These are phyloP conservation scores for Evansstolkia leycettana DNA, from an alignment of 495 filamentous ascomycete species.

Conservation along the genomic window DNA sequence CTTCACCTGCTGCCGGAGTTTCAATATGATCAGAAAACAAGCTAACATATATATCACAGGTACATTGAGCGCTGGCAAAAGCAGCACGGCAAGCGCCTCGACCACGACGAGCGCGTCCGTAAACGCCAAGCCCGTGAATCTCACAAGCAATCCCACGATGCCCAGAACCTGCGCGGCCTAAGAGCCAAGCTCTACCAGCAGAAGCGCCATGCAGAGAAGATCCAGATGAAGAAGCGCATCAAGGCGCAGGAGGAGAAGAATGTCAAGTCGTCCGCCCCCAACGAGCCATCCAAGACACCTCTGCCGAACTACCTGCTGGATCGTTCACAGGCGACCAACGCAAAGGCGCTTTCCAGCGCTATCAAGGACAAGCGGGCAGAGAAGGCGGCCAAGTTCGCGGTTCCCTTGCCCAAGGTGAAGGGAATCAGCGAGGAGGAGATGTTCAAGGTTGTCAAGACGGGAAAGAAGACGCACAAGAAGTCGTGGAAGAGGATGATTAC, in stretches of 20 bases:
- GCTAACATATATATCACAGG: slow-evolving; percentile 13
- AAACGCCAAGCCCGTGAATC: slow-evolving; percentile 81
- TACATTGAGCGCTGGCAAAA: slow-evolving; percentile 87
- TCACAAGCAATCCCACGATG: slow-evolving; percentile 73
- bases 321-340: slow-evolving; percentile 69
- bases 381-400: slow-evolving; percentile 91
- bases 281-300: slow-evolving; percentile 59
- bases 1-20: too few relatives aligned
- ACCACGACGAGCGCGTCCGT: slow-evolving; percentile 82
- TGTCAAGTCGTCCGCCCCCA: slow-evolving; percentile 75
- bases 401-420: slow-evolving; percentile 86
- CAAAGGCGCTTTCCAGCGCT: slow-evolving; percentile 73
- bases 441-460: slow-evolving; percentile 96
- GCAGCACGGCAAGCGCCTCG: slow-evolving; percentile 68
- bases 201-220: slow-evolving; percentile 92
- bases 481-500: slow-evolving; percentile 96
- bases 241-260: slow-evolving; percentile 89
- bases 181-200: slow-evolving; percentile 91
- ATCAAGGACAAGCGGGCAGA: slow-evolving; percentile 85
- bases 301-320: slow-evolving; percentile 86
- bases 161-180: slow-evolving; percentile 83
- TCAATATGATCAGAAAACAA: too few relatives aligned
- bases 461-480: slow-evolving; percentile 67
- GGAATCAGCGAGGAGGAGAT: slow-evolving; percentile 96
- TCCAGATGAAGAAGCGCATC: slow-evolving; percentile 97